Base-by-base conservation (phyloP, 148 eudicot species). In the Persicaria tinctoria region DNA sequence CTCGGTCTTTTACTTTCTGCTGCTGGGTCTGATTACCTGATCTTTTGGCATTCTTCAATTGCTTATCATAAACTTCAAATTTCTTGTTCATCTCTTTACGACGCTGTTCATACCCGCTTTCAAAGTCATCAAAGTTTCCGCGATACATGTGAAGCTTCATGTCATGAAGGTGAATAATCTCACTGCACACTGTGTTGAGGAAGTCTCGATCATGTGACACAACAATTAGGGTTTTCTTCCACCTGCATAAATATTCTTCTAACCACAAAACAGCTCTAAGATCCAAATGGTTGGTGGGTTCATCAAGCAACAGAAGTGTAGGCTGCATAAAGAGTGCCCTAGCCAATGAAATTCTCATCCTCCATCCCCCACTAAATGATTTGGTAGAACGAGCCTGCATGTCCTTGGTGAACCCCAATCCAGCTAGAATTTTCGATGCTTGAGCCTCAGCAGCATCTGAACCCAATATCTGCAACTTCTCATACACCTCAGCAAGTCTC, bases 311-410 rank as follows among this genome's bases (percentile, higher is more conserved):
- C 73, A 89, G 68, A 14, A 89, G 86, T 5, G 90, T 89, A 4
- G 89, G 93, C 82, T 89, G 90, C 74, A 89, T 82, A 77, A 89
- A 89, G 32, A 89, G 90, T 48, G 93, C 93, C 74, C 93, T 76
- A 17, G 89, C 93, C 20, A 87, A 55, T 51, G 93, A 89, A 56
- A 89, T 89, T 74, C 90, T 85, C 93, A 89, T 89, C 51, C 93
- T 87, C 93, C 93, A 89, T 12, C 93, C 93, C 62, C 93, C 93
- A 81, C 93, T 89, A 20, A 89, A 89, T 46, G 89, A 89, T 76
- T 76, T 78, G 12, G 93, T 89, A 51, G 90, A 62, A 11, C 90
- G 87, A 4, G 48, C 87, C 60, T 87, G 90, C 93, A 87, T 89
- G 16, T 84, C 89, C 75, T 87, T 87, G 2, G 93, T 89, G 75